Evolutionary conservation across 2,329 filamentous ascomycete species (phyloP).

Genomic region (Canariomyces notabilis): DNA sequence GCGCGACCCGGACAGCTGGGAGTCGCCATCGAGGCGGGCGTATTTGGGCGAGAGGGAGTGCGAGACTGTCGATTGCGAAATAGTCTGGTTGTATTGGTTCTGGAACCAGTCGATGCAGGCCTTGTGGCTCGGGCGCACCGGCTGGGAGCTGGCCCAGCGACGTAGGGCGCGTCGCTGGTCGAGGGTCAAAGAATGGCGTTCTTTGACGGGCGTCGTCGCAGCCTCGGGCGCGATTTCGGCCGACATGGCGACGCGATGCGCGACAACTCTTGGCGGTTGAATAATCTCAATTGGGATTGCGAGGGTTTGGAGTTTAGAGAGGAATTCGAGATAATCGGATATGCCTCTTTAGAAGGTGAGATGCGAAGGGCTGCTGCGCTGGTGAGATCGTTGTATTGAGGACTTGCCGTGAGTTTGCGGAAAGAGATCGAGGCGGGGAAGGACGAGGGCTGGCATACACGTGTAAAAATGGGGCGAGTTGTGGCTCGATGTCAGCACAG

Average conservation of each 20-base stretch:
- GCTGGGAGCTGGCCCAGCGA: slow-evolving; percentile 54
- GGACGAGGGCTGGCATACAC: neutral
- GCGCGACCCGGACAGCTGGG: slow-evolving; percentile 57
- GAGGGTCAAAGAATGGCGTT: slow-evolving; percentile 57
- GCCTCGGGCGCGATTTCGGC: slow-evolving; percentile 16
- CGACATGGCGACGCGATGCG: slow-evolving; percentile 15
- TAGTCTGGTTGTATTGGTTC: slow-evolving; percentile 52
- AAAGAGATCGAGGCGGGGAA: neutral
- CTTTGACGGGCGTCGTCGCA: slow-evolving; percentile 32
- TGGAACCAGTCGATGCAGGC: slow-evolving; percentile 61
- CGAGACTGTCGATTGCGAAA: slow-evolving; percentile 59
- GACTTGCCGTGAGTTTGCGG: neutral
- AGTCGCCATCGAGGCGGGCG: slow-evolving; percentile 55
- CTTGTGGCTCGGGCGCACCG: slow-evolving; percentile 54
- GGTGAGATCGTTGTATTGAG: slow-evolving; percentile 25
- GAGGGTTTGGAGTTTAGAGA: slow-evolving; percentile 17
- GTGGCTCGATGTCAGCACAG: neutral
- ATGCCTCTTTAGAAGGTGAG: slow-evolving; percentile 11
- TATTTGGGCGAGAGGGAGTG: slow-evolving; percentile 59
- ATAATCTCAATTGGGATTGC: slow-evolving; percentile 10
- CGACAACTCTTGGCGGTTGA: slow-evolving; percentile 4
- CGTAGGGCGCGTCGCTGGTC: slow-evolving; percentile 58
- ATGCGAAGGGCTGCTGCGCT: slow-evolving; percentile 6
- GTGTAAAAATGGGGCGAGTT: neutral
- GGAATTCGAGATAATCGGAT: slow-evolving; percentile 21